Base-by-base conservation (phyloP, 176 grass and related monocot genomes). In the Avena eriantha region DNA sequence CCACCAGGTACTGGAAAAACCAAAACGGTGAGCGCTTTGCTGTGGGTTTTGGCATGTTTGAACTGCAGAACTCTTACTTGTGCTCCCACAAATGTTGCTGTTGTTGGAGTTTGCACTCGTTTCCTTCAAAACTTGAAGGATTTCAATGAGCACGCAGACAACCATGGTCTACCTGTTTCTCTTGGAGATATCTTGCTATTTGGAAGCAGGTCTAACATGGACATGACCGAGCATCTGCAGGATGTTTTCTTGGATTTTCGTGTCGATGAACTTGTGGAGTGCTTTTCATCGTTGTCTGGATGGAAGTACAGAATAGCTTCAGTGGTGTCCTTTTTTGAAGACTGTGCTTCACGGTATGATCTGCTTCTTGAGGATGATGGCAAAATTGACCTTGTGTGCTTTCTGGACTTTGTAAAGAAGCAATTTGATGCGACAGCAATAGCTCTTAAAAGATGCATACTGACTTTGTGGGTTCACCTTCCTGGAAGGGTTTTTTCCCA, bases 1-100 rank as follows among this genome's bases (percentile, higher is more conserved):
- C 95, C 95, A 81, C 95, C 92, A 81, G 95, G 95, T 57, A 94
- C 92, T n/a, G 90, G 95, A 26, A 94, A 97, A 68, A 97, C 95
- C 34, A 97, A 90, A 54, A 97, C 89, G 1, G 36, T 89, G 43
- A 73, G 86, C 80, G 39, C 87, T 56, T 49, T 94, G 34, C 82
- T 97, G 58, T 94, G 78, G 90, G 49, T 47, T 72, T 73, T 97
- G 84, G 69, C 76, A 22, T 60, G 76, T 65, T 82, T 94, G 67
- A 91, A 94, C 75, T 83, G 83, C 74, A 86, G 90, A 81, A 91
- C 92, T 57, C 90, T 97, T 50, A 88, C 84, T 77, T 97, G 95
- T 79, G 90, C 92, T 71, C 90, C 95, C 4, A 97, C 92, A 71
- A 88, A 97, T 92, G 86, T 97, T 84, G 92, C 95, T 59, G 79